Evolutionary conservation across 768 basidiomycete genomes (phyloP).

Genomic region (Thelephora ganbajun): DNA sequence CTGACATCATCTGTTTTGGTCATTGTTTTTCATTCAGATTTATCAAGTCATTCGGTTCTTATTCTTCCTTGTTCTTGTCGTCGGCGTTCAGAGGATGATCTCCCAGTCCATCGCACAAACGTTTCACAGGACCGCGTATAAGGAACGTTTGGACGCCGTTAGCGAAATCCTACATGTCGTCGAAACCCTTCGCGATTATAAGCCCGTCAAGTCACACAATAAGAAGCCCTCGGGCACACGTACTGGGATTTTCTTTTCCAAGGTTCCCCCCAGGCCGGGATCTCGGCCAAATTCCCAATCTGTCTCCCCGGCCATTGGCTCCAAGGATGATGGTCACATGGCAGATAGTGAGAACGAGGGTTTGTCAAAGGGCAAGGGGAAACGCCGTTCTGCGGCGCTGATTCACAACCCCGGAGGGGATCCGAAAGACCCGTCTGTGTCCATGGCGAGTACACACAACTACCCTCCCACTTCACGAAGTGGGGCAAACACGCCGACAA

Average conservation of each 20-base stretch:
- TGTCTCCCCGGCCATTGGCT: too few relatives aligned
- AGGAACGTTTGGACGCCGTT: conserved; percentile 53
- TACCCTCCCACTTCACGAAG: conserved; percentile 24
- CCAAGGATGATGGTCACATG: neutral
- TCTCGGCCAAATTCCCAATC: too few relatives aligned
- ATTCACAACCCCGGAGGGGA: neutral
- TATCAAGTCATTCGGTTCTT: conserved; percentile 54
- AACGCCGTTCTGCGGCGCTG: neutral
- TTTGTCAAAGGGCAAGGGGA: neutral
- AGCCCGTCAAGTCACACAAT: neutral
- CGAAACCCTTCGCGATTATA: conserved; percentile 51
- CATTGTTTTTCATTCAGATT: conserved; percentile 21
- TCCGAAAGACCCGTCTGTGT: neutral
- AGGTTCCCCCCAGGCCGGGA: too few relatives aligned
- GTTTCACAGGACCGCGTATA: conserved; percentile 68
- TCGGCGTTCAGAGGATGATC: conserved; percentile 51
- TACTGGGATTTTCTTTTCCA: neutral
- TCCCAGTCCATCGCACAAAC: conserved; percentile 61
- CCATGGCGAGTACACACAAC: conserved; percentile 15
- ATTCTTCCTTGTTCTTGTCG: conserved; percentile 59
- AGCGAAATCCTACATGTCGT: conserved; percentile 39
- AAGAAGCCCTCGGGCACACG: neutral
- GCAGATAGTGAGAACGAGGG: neutral
- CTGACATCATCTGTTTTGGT: neutral
- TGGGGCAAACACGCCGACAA: neutral